These are phyloP conservation scores for Petunia secreta DNA, from an alignment of 257 asterid species.

Conservation along the genomic window DNA sequence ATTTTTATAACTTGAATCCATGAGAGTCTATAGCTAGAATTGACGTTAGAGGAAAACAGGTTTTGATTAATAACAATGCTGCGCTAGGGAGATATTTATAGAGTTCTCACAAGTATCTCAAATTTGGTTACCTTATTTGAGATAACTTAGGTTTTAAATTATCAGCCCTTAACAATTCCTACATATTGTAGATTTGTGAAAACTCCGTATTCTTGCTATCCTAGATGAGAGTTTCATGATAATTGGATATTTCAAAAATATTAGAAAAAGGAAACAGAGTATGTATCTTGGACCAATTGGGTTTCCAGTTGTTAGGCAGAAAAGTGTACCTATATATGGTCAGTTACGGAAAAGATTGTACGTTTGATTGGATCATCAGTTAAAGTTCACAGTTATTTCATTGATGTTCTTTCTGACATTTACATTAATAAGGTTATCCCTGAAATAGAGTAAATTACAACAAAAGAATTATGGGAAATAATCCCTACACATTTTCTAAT, in stretches of 20 bases:
- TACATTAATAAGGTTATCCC: no score
- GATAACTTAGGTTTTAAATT: background rate
- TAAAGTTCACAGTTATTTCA: no score
- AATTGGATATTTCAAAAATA: background rate
- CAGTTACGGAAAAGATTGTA: background rate
- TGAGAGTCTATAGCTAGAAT: background rate
- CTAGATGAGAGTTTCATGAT: background rate
- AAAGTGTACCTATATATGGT: background rate
- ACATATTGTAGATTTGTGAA: background rate
- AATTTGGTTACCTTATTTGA: background rate
- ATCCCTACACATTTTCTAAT: no score
- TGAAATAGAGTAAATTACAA: no score
- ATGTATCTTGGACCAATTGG: background rate
- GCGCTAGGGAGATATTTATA: background rate
- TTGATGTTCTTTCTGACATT: no score
- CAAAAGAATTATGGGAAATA: no score
- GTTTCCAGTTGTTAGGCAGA: background rate
- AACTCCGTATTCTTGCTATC: background rate
- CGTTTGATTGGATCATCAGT: no score
- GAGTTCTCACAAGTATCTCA: background rate
- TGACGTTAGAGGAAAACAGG: background rate
- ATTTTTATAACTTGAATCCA: background rate
- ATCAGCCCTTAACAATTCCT: background rate
- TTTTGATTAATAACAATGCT: background rate
- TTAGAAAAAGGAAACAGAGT: background rate